A percentile compares a stretch with the other conserved stretches of the same genome.
Conservation (phyloP, 2,329 filamentous ascomycete genomes). For the Madurella fahalii region DNA sequence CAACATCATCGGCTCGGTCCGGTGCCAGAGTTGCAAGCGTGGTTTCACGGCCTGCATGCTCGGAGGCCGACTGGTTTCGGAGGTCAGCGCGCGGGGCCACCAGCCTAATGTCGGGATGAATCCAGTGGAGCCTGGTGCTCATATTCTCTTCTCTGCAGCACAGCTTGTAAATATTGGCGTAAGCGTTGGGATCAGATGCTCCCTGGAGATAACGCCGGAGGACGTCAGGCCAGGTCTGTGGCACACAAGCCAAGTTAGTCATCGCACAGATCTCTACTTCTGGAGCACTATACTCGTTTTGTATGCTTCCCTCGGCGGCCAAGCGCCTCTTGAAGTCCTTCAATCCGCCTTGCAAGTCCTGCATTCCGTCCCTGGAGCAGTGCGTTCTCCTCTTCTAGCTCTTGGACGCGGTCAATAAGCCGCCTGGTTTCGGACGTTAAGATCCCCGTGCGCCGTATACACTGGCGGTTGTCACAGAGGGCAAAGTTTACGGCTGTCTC, state of each 20-base stretch:
- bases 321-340: too few relatives aligned
- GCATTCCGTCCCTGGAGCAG: too few relatives aligned
- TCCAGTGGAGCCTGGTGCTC: slow-evolving; percentile 12
- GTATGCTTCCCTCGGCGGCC: not conserved
- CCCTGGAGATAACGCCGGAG: not conserved
- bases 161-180: not conserved
- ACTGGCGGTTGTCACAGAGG: too few relatives aligned
- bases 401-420: too few relatives aligned
- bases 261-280: not conserved
- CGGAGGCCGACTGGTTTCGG: not conserved
- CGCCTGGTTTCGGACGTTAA: too few relatives aligned
- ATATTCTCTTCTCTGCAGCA: slow-evolving; percentile 36
- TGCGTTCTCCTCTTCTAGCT: too few relatives aligned
- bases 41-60: not conserved
- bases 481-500: too few relatives aligned
- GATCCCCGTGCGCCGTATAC: too few relatives aligned
- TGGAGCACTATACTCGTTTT: not conserved
- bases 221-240: not conserved
- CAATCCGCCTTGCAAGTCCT: too few relatives aligned
- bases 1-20: not conserved
- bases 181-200: not conserved
- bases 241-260: not conserved
- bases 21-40: not conserved
- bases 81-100: not conserved
- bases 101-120: slow-evolving; percentile 32